Conservation (phyloP, 495 filamentous ascomycete species). For the Delitschia confertaspora region DNA sequence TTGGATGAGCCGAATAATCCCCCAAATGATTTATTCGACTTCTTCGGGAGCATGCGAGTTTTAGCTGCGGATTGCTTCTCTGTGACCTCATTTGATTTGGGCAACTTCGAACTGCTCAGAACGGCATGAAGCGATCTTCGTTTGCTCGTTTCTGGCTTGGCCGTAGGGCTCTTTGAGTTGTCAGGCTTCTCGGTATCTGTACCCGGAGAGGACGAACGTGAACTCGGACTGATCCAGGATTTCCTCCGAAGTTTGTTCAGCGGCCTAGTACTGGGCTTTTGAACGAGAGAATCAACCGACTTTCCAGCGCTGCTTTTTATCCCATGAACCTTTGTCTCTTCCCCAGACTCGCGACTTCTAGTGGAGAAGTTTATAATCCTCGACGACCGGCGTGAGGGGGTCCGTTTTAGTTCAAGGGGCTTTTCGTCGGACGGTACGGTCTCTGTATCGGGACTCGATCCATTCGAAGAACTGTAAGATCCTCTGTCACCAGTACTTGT, state of each 20-base stretch:
- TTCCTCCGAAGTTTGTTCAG: constrained; percentile 23
- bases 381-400: constrained; percentile 23
- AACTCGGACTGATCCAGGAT: constrained; percentile 25
- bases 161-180: not conserved
- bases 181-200: constrained; percentile 4
- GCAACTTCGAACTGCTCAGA: constrained; percentile 14
- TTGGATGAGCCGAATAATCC: constrained; percentile 20
- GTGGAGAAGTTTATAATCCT: constrained; percentile 23
- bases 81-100: constrained; percentile 4
- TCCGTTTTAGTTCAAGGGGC: constrained; percentile 10
- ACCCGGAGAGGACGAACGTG: constrained; percentile 18
- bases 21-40: constrained; percentile 22
- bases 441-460: constrained; percentile 23
- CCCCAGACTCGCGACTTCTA: constrained; percentile 17
- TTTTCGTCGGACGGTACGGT: constrained; percentile 9
- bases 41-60: constrained; percentile 16
- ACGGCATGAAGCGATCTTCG: constrained; percentile 7
- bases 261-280: constrained; percentile 18
- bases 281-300: constrained; percentile 3
- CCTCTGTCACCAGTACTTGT: constrained; percentile 1
- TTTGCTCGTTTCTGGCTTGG: constrained; percentile 7
- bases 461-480: constrained; percentile 17
- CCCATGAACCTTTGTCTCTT: constrained; percentile 8
- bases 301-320: constrained; percentile 1
- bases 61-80: constrained; percentile 3